Conservation (phyloP, 164 flowering plant genomes). For the Malania oleifera region DNA sequence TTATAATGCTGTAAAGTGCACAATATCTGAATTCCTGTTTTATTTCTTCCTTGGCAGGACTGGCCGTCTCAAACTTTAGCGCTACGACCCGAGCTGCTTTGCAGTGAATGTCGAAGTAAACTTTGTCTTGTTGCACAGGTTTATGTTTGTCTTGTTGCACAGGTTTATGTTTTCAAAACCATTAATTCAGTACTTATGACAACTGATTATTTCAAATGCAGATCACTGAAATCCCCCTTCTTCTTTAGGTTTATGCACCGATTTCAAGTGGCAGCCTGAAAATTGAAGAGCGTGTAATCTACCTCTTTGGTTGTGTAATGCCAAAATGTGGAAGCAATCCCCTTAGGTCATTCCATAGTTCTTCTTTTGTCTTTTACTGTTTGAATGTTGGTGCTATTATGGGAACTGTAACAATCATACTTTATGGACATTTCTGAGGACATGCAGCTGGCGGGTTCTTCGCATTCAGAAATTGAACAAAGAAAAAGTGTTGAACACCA, state of each 20-base stretch:
- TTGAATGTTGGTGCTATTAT: not conserved
- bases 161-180: not conserved
- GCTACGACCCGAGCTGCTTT: slow-evolving; percentile 37
- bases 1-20: not conserved
- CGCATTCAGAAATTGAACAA: slow-evolving; percentile 53
- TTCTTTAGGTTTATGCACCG: slow-evolving; percentile 72
- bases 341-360: slow-evolving; percentile 35
- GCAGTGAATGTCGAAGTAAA: slow-evolving; percentile 47
- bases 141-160: not conserved
- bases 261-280: slow-evolving; percentile 31
- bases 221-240: not conserved
- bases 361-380: not conserved
- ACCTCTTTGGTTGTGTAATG: slow-evolving; percentile 60
- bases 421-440: not conserved
- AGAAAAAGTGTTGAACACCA: slow-evolving; percentile 18
- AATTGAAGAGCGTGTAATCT: slow-evolving; percentile 66
- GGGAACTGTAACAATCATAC: not conserved
- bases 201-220: not conserved
- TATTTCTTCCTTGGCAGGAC: slow-evolving; percentile 39
- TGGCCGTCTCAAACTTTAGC: slow-evolving; percentile 44
- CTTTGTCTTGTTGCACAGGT: slow-evolving; percentile 83
- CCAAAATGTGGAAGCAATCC: slow-evolving; percentile 50
- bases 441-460: slow-evolving; percentile 74
- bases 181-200: not conserved
- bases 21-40: not conserved